Evolutionary conservation across 2,329 filamentous ascomycete genomes (phyloP).

Genomic region (Stachybotrys chartarum): DNA sequence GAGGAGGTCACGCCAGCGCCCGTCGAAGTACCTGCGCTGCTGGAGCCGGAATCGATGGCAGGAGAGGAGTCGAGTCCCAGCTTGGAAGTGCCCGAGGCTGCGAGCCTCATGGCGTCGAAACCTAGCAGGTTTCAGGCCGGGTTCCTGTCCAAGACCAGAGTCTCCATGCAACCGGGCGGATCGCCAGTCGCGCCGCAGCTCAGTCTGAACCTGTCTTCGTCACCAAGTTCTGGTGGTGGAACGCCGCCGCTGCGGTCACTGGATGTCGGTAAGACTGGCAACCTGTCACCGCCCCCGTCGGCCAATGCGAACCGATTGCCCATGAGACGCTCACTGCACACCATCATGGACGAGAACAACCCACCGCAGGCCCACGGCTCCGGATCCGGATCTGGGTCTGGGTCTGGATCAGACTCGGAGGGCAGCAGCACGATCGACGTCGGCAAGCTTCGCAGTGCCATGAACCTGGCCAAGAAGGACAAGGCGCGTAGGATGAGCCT

Average conservation of each 20-base stretch:
- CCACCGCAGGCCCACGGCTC: constrained; percentile 28
- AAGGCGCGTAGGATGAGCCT: constrained; percentile 33
- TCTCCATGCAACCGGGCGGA: constrained; percentile 35
- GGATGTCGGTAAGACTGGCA: constrained; percentile 42
- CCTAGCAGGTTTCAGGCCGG: constrained; percentile 80
- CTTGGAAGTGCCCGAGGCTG: constrained; percentile 44
- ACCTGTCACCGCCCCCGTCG: constrained; percentile 37
- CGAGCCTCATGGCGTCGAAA: constrained; percentile 33
- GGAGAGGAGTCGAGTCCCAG: constrained; percentile 51
- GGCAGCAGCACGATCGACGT: constrained; percentile 38
- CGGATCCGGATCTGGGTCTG: constrained; percentile 38
- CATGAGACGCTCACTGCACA: constrained; percentile 23
- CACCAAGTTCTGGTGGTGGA: constrained; percentile 19
- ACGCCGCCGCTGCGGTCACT: constrained; percentile 42
- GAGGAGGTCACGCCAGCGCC: constrained; percentile 14
- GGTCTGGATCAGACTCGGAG: constrained; percentile 42
- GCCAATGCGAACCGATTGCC: constrained; percentile 20
- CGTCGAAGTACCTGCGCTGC: constrained; percentile 9
- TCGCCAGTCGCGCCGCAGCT: constrained; percentile 56
- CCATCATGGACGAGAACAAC: constrained; percentile 44
- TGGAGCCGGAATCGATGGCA: constrained; percentile 3
- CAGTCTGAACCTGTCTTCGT: constrained; percentile 48
- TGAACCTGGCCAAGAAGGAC: constrained; percentile 45
- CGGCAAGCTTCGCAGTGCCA: constrained; percentile 46
- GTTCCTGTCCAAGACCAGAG: constrained; percentile 60